phyloP scores from a whole-genome alignment of 352 stramenopile genomes.

The Pythium aquatile region DNA sequence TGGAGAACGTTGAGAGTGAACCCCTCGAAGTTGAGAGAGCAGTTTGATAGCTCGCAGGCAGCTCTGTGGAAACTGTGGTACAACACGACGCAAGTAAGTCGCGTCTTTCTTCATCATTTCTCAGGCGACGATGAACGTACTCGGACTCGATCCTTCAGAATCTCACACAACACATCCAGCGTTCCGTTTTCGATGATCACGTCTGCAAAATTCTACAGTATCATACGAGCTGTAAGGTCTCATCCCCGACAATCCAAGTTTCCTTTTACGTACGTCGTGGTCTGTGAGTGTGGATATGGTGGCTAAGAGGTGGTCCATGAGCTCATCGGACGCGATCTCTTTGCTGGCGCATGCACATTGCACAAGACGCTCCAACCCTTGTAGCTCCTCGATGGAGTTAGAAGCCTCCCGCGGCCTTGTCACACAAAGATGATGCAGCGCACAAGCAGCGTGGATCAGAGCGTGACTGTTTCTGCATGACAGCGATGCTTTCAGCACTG shows the following conservation, averaged over 20 bases:
- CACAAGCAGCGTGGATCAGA: background rate
- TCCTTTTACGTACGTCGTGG: slow-evolving; percentile 6
- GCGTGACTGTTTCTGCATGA: background rate
- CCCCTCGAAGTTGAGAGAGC: background rate
- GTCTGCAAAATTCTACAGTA: slow-evolving; percentile 5
- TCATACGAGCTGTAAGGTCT: background rate
- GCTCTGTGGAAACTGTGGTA: slow-evolving; percentile 8
- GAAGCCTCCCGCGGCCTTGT: background rate
- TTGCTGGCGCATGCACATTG: background rate
- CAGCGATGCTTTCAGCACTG: background rate
- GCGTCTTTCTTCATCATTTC: background rate
- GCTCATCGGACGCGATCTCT: slow-evolving; percentile 2
- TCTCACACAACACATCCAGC: background rate
- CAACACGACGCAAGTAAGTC: background rate
- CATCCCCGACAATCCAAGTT: background rate
- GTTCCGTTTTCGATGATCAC: background rate
- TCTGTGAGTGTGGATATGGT: background rate
- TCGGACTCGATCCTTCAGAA: slow-evolving; percentile 2
- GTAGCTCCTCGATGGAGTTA: background rate
- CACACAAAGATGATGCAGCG: slow-evolving; percentile 9
- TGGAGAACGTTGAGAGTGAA: background rate
- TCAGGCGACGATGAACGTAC: background rate
- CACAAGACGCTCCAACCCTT: background rate
- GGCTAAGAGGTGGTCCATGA: slow-evolving; percentile 14
- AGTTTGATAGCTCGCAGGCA: background rate